Base-by-base conservation (phyloP, 164 flowering plant species). In the Berberis vulgaris region DNA sequence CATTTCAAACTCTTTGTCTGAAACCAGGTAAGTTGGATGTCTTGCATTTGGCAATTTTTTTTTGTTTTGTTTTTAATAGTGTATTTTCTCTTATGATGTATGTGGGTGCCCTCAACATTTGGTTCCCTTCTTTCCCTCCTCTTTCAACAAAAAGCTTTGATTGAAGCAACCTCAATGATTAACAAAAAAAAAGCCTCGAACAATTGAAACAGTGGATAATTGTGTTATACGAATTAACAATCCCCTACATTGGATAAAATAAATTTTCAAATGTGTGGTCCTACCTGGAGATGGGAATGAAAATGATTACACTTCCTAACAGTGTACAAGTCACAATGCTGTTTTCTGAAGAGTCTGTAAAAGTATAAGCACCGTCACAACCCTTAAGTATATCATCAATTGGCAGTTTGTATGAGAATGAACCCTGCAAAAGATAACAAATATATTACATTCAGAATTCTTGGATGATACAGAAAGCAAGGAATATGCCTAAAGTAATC, bases 201-300 rank as follows among this genome's bases (percentile, higher is more conserved):
- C 41, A 40, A 11, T 6, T 52, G 54, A 11, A 7, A 12, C 1
- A 5, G 5, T 5, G 8, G 8, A 46, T 46, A 8, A 46, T 5
- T 5, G 8, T 5, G 26, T 26, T 26, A 26, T 0, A 26, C 26
- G 49, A 5, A 46, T 46, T 46, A 46, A 46, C 49, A 5, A 26
- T 26, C 26, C 26, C 26, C 26, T 26, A 26, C 26, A 26, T 26
- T 26, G 26, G 26, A 26, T 26, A 26, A 26, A 26, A 26, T 26
- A 26, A 26, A 26, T 26, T 26, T 26, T 26, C 7, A 52, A 63
- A 55, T n/a, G 41, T 53, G 12, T n/a, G 61, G 41, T 6, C 74
- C 60, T 76, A 90, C 98, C 97, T 94, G 63, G 96, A 77, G 64
- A 94, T 59, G 57, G 96, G 97, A 64, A 85, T 76, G 73, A 94